Evolutionary conservation across 2,329 filamentous ascomycete species (phyloP).

Genomic region (Domatiomyces globalis): DNA sequence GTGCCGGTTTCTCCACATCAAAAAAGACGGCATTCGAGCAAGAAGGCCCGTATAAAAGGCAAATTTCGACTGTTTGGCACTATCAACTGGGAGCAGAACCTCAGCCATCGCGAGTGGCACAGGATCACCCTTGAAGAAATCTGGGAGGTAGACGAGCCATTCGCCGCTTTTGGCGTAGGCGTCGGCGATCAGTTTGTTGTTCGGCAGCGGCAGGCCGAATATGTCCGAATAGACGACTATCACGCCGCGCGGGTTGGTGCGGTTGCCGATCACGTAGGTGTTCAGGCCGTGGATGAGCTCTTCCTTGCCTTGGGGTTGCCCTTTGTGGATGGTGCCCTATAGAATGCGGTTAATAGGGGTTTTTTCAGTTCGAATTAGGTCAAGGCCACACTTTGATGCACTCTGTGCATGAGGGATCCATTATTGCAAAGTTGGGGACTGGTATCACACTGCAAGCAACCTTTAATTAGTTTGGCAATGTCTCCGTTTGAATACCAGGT

Average conservation of each 20-base stretch:
- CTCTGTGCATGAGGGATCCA: conserved; percentile 10
- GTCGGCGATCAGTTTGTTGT: conserved; percentile 41
- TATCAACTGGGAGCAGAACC: conserved; percentile 41
- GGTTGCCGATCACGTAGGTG: conserved; percentile 34
- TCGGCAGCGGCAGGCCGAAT: conserved; percentile 42
- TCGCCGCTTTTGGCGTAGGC: conserved; percentile 37
- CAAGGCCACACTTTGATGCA: conserved; percentile 18
- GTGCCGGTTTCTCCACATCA: conserved; percentile 46
- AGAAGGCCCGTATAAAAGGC: conserved; percentile 30
- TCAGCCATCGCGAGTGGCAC: conserved; percentile 39
- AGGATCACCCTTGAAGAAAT: conserved; percentile 59
- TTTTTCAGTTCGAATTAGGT: not conserved
- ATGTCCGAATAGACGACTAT: conserved; percentile 42
- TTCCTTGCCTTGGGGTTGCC: conserved; percentile 31
- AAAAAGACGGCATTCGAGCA: conserved; percentile 21
- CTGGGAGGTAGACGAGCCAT: conserved; percentile 41
- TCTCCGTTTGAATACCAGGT: too few species aligned
- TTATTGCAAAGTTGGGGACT: not conserved
- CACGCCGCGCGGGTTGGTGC: conserved; percentile 31
- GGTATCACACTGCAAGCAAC: not conserved
- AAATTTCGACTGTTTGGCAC: conserved; percentile 37
- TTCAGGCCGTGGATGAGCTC: conserved; percentile 36
- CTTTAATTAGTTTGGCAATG: too few species aligned
- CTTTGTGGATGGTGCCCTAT: conserved; percentile 28
- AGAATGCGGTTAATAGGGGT: conserved; percentile 19